Base-by-base conservation (phyloP, 176 grass and related monocot species). In the Chloris gayana region DNA sequence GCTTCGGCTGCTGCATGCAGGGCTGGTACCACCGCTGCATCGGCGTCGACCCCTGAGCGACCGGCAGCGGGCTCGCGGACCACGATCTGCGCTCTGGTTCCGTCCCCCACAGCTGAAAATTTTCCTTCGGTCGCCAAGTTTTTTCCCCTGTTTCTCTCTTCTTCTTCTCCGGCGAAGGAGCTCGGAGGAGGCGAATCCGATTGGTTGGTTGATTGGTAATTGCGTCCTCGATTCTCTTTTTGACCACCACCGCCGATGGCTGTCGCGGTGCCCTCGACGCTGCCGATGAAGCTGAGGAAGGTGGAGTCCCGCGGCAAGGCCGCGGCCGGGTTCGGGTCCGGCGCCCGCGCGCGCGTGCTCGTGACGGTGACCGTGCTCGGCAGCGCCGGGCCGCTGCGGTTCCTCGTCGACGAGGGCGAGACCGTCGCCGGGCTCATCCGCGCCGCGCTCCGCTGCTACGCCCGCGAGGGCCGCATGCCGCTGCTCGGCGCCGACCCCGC, bases 1-100 rank as follows among this genome's bases (percentile, higher is more conserved):
- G 68, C 70, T 94, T 87, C 86, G 89, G 86, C n/a, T 89, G 73
- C 62, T 94, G 89, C 92, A 94, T 94, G 92, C 89, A 89, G 89
- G 92, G 92, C 76, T 94, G 92, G 92, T 76, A 94, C 89, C 90
- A 91, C 89, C 89, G 92, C 69, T 94, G 92, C 80, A 87, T 89
- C 86, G 92, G 92, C 69, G 80, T 94, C 56, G 92, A 91, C 70
- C 92, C 92, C 13, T 91, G 82, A 86, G 31, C 68, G 6, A 0
- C 50, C 44, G 0, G 31, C 18, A 5, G 1, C 62, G 37, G 14
- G 6, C 7, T 34, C 24, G 27, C 61, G 9, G 38, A 5, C 74
- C 30, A 5, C 37, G 35, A 75, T 71, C 15, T 8, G 0, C 1
- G 30, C 57, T 69, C 77, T 19, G 65, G 46, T 66, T 72, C n/a